phyloP scores from a whole-genome alignment of 139 green algal genomes.

The Edaphochlamys debaryana region DNA sequence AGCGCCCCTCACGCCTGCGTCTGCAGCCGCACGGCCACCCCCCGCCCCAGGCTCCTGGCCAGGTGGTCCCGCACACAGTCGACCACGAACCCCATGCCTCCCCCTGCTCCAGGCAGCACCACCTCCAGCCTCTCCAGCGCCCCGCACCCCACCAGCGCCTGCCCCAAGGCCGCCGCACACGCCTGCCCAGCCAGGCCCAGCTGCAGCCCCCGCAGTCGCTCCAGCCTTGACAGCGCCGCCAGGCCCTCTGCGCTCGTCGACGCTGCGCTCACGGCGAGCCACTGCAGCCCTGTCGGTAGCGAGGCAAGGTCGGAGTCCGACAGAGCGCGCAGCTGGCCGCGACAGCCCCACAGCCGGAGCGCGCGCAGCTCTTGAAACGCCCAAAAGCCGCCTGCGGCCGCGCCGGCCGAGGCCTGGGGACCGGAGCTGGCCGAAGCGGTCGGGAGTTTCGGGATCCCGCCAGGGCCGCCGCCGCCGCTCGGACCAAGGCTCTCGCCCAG shows the following conservation, averaged over 20 bases:
- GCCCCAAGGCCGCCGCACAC: background rate
- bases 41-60: background rate
- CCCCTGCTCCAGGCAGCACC: background rate
- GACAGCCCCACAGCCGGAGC: conserved; percentile 15
- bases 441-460: too few relatives aligned
- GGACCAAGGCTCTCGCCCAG: background rate
- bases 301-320: background rate
- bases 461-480: background rate
- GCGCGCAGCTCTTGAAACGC: background rate
- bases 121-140: background rate
- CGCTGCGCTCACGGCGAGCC: background rate
- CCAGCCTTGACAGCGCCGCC: background rate
- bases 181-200: background rate
- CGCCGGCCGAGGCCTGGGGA: too few relatives aligned
- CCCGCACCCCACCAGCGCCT: background rate
- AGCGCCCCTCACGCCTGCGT: too few relatives aligned
- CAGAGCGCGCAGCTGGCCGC: background rate
- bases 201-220: background rate
- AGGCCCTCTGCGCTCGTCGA: background rate
- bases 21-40: background rate
- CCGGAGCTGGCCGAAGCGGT: too few relatives aligned
- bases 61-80: conserved; percentile 7
- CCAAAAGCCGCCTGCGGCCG: too few relatives aligned
- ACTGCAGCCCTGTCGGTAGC: background rate
- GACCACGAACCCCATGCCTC: background rate